A percentile compares a stretch with the other conserved stretches of the same genome.
Conservation (phyloP, 306 rosid species). For the Ormosia emarginata region DNA sequence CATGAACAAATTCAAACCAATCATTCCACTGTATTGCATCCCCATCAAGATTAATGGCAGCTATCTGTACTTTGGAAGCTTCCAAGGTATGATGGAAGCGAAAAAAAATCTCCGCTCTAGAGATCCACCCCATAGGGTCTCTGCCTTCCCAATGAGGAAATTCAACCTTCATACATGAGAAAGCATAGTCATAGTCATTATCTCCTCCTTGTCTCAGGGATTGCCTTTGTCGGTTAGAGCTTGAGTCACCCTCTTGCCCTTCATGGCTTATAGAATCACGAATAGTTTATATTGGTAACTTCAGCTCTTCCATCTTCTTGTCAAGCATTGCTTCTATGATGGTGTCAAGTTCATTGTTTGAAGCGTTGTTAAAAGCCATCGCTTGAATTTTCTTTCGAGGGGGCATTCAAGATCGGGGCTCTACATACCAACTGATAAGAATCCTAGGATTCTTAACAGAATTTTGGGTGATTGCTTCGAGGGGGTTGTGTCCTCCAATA, state of each 20-base stretch:
- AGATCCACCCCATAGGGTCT: not conserved
- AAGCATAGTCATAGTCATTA: not conserved
- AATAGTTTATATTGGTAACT: not conserved
- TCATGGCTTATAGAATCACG: not conserved
- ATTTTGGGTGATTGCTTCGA: not conserved
- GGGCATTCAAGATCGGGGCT: not conserved
- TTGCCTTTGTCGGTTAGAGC: not conserved
- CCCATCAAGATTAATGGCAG: too few species aligned
- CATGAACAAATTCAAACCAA: too few species aligned
- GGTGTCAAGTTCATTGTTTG: not conserved
- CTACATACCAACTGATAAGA: not conserved
- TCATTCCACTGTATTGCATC: too few species aligned
- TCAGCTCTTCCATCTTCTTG: not conserved
- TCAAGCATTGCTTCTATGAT: not conserved
- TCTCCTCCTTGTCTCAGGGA: not conserved
- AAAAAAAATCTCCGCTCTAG: too few species aligned
- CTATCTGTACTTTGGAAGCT: too few species aligned
- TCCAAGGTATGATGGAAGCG: too few species aligned
- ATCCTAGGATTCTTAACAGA: too few species aligned
- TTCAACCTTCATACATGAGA: not conserved
- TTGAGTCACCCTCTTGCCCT: not conserved
- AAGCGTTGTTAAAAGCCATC: not conserved
- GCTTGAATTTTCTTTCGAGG: not conserved
- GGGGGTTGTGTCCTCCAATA: not conserved
- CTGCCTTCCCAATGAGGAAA: not conserved